Base-by-base conservation (phyloP, 441 rosid species). In the Corymbia calophylla region DNA sequence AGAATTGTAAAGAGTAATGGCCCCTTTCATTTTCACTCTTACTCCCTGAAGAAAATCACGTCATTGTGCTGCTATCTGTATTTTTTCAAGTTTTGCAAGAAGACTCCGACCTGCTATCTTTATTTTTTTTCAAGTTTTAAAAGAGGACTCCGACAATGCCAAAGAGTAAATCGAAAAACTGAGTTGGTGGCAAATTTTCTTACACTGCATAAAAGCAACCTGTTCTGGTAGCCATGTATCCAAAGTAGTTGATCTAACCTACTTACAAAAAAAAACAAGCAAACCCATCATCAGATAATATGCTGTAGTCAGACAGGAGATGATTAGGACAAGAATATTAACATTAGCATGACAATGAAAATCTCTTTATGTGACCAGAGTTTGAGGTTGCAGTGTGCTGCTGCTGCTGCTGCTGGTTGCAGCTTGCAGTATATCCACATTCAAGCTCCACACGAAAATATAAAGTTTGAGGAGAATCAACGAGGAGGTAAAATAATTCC, bases 201-300 rank as follows among this genome's bases (percentile, higher is more conserved):
- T 94, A 97, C 99, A 94, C 91, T 93, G 93, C 96, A 96, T 96
- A 87, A 95, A 96, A 90, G 96, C 93, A 91, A 97, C 97, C 90
- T 97, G 99, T 86, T 95, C 97, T 7, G 98, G 97, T 54, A 96
- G 93, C 99, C 98, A 97, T 54, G 97, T 97, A 92, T 97, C 99
- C 91, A 97, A 68, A 64, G 99, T 95, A 51, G 94, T 95, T 58
- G 98, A 96, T 85, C 99, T 92, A 70, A 97, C 99, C 99, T 96
- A 91, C 89, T 90, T 47, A 29, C 47, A 89, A 87, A 5, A 17
- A 35, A 87, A 66, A 49, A 39, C 44, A 49, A 44, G 8, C 23
- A 87, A 89, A 19, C 64, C 58, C 87, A 73, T 70, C 16, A 87
- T 77, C 31, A 53, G 56, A 77, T n/a, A 77, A n/a, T 49, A 11